These are phyloP conservation scores for Trypanosoma grayi DNA, from an alignment of 208 protist genomes.

Conservation along the genomic window DNA sequence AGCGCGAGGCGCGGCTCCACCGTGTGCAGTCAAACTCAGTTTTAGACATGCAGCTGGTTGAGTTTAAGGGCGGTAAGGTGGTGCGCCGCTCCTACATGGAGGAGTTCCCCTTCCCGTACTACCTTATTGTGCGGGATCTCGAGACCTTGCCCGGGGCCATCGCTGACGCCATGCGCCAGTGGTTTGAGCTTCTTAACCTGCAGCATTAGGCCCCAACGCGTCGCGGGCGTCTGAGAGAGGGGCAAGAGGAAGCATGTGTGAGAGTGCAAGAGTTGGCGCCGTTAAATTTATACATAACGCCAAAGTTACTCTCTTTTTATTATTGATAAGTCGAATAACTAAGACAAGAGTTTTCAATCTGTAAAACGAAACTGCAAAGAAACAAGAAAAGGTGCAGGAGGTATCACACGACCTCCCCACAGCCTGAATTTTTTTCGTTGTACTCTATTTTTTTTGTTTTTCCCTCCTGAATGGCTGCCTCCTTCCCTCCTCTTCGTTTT, in stretches of 20 bases:
- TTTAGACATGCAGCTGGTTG: constrained; percentile 90
- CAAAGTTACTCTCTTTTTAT: constrained; percentile 11
- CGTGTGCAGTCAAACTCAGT: constrained; percentile 85
- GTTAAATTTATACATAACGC: constrained; percentile 4
- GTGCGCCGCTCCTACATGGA: constrained; percentile 96
- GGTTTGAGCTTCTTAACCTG: constrained; percentile 94
- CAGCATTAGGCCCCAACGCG: too few species aligned
- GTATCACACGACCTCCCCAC: too few species aligned
- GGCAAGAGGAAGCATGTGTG: not conserved
- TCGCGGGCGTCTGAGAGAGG: not conserved
- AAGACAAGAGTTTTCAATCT: constrained; percentile 7
- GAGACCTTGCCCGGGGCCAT: constrained; percentile 95
- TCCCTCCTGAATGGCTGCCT: not conserved
- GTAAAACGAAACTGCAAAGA: not conserved
- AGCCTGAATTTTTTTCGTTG: constrained; percentile 1
- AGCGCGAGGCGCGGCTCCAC: constrained; percentile 75
- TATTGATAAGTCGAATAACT: constrained; percentile 8
- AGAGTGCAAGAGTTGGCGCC: constrained; percentile 3
- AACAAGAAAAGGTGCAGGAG: too few species aligned
- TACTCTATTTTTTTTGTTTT: not conserved
- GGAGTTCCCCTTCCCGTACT: constrained; percentile 99
- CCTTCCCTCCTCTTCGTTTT: constrained; percentile 9
- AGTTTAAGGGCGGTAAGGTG: constrained; percentile 82
- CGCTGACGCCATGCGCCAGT: constrained; percentile 98
- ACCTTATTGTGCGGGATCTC: constrained; percentile 98